Base-by-base conservation (phyloP, 2,329 filamentous ascomycete genomes). In the Hymenoscyphus occultus region DNA sequence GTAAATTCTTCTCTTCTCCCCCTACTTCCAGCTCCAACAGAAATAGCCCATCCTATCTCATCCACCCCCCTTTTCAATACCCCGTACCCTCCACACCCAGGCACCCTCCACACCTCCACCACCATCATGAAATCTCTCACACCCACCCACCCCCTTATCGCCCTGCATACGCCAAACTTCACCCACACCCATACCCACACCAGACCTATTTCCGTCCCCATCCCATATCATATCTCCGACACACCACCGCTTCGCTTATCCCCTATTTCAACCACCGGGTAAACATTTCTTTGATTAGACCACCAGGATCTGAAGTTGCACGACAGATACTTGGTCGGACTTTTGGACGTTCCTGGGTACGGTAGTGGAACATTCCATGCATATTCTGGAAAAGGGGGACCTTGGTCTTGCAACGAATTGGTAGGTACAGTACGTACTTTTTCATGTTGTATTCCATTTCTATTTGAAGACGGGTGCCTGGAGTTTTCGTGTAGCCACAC, bases 321-420 rank as follows among this genome's bases (percentile, higher is more conserved):
- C 45, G 22, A 16, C 7, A 14, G 2, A n/a, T 6, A 48, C 9
- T 48, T 51, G 45, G 35, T 35, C 35, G 9, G 3, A 35, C 35
- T 10, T 35, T 35, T 35, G 6, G 35, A 10, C 45, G 45, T 51
- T 51, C 45, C 19, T 35, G 35, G 35, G 35, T 51, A n/a, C n/a
- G 35, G 35, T 51, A n/a, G 45, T 51, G 45, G 45, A 51, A 51
- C 45, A 51, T 51, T 51, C 45, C n/a, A 22, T 51, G 45, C 45
- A 51, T 51, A 51, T 51, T 51, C 45, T 28, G 45, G 45, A 51
- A 51, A 35, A 35, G 5, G 35, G 32, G 35, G 19, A 51, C 45
- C 22, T 51, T 2, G 9, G 28, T 28, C 28, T 28, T 28, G 28
- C 28, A 28, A 28, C 28, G 12, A 28, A 51, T 19, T 51, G 19